These are phyloP conservation scores for Lactarius evosmus DNA, from an alignment of 768 basidiomycete species.

Conservation along the genomic window DNA sequence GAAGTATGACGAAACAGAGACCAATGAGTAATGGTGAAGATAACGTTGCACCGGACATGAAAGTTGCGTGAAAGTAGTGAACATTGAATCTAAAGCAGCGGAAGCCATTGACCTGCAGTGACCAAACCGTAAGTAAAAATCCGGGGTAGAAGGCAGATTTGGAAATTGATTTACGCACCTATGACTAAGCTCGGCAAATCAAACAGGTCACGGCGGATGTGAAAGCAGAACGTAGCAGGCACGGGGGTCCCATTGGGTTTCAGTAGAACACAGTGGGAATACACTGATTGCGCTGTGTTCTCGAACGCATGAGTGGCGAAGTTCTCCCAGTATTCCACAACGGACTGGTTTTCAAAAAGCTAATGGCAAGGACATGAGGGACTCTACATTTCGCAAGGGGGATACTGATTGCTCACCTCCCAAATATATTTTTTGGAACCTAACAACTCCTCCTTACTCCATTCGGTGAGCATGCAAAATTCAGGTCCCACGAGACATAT, in stretches of 20 bases:
- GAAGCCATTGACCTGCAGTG: conserved; percentile 78
- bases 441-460: conserved; percentile 80
- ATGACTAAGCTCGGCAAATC: conserved; percentile 88
- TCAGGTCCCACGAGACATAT: conserved; percentile 96
- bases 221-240: conserved; percentile 93
- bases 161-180: conserved; percentile 44
- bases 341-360: conserved; percentile 94
- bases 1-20: too few relatives aligned
- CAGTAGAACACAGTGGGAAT: conserved; percentile 85
- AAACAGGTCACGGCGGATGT: conserved; percentile 89
- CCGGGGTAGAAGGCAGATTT: neutral
- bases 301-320: conserved; percentile 97
- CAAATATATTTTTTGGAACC: conserved; percentile 59
- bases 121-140: neutral
- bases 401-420: conserved; percentile 44
- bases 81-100: conserved; percentile 52
- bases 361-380: conserved; percentile 33
- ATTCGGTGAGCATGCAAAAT: conserved; percentile 91
- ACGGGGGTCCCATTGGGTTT: conserved; percentile 83
- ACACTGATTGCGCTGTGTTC: conserved; percentile 93
- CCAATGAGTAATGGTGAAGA: neutral
- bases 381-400: conserved; percentile 7
- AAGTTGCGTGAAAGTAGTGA: neutral
- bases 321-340: conserved; percentile 95
- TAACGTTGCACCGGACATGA: neutral